Conservation (phyloP, 371 early-diverging fungal species). For the Mortierella sp. region DNA sequence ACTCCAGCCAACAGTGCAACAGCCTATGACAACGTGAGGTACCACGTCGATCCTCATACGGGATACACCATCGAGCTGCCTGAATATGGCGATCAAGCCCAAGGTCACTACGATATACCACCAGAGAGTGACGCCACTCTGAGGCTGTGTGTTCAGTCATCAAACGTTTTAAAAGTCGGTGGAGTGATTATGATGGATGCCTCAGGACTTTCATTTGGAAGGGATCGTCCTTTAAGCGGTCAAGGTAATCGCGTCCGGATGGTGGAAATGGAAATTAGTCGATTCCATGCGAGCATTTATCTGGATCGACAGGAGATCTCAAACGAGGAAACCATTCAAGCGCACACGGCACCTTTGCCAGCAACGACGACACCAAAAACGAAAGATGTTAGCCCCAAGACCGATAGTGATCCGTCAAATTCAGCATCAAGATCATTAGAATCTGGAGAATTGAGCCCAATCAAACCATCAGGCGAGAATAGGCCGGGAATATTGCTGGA, state of each 20-base stretch:
- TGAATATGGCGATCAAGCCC: conserved; percentile 12
- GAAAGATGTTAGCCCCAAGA: background rate
- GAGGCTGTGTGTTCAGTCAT: conserved; percentile 58
- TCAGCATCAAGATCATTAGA: background rate
- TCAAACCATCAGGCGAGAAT: background rate
- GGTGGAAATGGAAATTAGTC: conserved; percentile 60
- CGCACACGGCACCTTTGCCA: background rate
- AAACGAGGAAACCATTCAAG: conserved; percentile 7
- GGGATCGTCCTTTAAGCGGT: conserved; percentile 56
- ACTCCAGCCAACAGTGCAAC: background rate
- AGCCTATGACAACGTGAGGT: background rate
- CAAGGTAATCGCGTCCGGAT: conserved; percentile 56
- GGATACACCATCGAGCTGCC: conserved; percentile 24
- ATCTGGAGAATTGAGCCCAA: background rate
- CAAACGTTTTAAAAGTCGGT: conserved; percentile 41
- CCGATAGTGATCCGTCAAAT: background rate
- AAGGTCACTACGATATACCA: conserved; percentile 14
- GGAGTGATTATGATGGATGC: conserved; percentile 56
- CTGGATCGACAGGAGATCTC: conserved; percentile 29
- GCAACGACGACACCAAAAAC: background rate
- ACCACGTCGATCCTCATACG: conserved; percentile 22
- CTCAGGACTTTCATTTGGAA: conserved; percentile 58
- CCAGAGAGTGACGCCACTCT: conserved; percentile 52
- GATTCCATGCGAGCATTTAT: conserved; percentile 61
- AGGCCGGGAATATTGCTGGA: background rate